Conservation (phyloP, 352 stramenopile genomes). For the Albugo candida region DNA sequence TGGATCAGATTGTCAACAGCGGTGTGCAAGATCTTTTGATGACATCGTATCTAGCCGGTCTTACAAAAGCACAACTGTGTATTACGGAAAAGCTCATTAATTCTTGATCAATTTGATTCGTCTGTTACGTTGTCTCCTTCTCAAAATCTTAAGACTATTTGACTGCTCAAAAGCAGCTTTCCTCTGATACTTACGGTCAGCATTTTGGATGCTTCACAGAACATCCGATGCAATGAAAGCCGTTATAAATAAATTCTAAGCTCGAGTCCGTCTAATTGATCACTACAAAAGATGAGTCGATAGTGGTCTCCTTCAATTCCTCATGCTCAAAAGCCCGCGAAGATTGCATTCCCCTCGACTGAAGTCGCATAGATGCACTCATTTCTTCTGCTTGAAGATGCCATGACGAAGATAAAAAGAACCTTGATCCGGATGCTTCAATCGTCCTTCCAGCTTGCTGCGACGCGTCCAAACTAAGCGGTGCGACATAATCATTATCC, state of each 20-base stretch:
- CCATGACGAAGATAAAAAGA: constrained; percentile 69
- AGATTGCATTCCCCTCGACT: background rate
- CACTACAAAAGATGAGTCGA: no score
- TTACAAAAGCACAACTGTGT: constrained; percentile 93
- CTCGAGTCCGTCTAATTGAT: no score
- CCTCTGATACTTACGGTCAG: no score
- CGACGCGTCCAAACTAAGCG: background rate
- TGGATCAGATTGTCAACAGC: constrained; percentile 93
- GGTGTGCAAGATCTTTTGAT: constrained; percentile 97
- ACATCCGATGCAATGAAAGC: no score
- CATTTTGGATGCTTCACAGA: no score
- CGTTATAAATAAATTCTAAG: no score
- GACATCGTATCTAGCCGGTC: constrained; percentile 94
- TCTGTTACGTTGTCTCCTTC: background rate
- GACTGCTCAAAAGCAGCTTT: no score
- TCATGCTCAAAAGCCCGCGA: no score
- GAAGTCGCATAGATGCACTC: constrained; percentile 36
- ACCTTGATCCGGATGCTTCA: constrained; percentile 26
- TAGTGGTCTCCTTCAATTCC: no score
- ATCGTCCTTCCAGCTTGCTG: background rate
- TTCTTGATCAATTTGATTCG: constrained; percentile 20
- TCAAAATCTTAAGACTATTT: no score
- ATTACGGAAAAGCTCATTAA: constrained; percentile 97
- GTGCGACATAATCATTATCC: constrained; percentile 6
- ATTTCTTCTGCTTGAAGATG: constrained; percentile 59